Conservation (phyloP, 148 eudicot genomes). For the Camellia japonica region DNA sequence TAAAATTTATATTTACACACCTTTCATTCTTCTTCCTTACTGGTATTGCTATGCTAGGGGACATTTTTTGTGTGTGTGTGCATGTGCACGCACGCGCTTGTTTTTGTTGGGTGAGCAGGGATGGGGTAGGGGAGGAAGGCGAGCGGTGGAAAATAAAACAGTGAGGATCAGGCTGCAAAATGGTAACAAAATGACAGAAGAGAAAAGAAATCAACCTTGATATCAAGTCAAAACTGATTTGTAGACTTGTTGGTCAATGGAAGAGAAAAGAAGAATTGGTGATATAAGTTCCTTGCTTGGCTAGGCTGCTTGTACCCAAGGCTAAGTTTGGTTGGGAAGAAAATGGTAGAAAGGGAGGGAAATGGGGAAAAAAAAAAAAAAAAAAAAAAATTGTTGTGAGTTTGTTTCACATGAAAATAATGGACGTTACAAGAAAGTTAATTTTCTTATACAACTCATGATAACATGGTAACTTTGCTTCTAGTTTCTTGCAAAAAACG, state of each 20-base stretch:
- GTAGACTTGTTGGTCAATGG: background rate
- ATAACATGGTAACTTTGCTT: no score
- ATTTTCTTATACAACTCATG: no score
- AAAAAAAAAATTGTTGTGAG: no score
- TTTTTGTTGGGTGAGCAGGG: no score
- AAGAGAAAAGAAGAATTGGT: background rate
- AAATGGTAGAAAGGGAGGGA: no score
- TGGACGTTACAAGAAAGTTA: no score
- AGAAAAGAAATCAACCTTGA: background rate
- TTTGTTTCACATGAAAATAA: no score
- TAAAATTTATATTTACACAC: background rate
- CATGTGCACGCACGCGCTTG: background rate
- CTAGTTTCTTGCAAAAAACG: no score
- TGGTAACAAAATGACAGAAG: background rate
- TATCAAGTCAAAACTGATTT: background rate
- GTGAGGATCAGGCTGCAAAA: background rate
- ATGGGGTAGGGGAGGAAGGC: no score
- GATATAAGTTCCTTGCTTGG: slow-evolving; percentile 11
- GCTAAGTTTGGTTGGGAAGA: no score
- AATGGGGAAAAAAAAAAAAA: no score
- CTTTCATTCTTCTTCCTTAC: background rate
- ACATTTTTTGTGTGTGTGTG: background rate
- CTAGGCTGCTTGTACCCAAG: background rate
- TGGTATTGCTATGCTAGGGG: background rate
- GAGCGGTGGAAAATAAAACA: background rate